Percentiles rank a stretch among this genome's conserved stretches.
These are phyloP conservation scores for sorghum (Sorghum bicolor) DNA, from an alignment of 176 grass and related monocot genomes.

Conservation along the genomic window DNA sequence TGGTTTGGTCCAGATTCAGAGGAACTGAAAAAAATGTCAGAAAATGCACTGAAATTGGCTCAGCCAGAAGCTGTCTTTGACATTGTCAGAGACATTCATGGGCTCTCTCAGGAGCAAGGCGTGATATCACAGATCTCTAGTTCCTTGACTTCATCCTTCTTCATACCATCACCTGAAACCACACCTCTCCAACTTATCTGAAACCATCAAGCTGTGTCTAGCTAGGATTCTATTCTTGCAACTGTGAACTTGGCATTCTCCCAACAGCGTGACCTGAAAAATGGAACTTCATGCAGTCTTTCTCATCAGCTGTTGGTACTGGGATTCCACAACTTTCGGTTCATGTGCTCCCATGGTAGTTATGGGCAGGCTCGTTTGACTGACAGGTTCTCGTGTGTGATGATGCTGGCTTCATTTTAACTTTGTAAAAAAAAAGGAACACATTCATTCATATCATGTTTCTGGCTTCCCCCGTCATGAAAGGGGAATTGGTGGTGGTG, in stretches of 20 bases:
- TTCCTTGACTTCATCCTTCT: conserved; percentile 73
- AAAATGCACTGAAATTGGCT: conserved; percentile 84
- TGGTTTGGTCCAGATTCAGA: conserved; percentile 78
- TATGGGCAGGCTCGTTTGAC: neutral
- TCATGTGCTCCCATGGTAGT: neutral
- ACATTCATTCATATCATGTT: conserved; percentile 37
- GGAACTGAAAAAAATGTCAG: conserved; percentile 83
- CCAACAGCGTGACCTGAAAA: conserved; percentile 10
- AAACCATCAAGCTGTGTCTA: conserved; percentile 29
- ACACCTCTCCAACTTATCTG: conserved; percentile 37
- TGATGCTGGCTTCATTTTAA: conserved; percentile 16
- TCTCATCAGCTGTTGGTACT: neutral
- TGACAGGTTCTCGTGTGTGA: conserved; percentile 26
- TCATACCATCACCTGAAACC: conserved; percentile 33
- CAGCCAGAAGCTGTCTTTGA: conserved; percentile 94
- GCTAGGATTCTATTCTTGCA: conserved; percentile 31
- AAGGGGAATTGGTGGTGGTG: conserved; percentile 2
- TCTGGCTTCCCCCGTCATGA: neutral
- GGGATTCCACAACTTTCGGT: neutral
- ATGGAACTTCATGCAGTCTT: neutral
- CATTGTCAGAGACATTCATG: conserved; percentile 89
- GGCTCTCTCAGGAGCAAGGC: conserved; percentile 60
- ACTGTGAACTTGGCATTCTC: conserved; percentile 1
- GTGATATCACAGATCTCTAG: conserved; percentile 73
- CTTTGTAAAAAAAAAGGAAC: conserved; percentile 20